These are phyloP conservation scores for Epichloe sibirici DNA, from an alignment of 2,329 filamentous ascomycete species.

Conservation along the genomic window DNA sequence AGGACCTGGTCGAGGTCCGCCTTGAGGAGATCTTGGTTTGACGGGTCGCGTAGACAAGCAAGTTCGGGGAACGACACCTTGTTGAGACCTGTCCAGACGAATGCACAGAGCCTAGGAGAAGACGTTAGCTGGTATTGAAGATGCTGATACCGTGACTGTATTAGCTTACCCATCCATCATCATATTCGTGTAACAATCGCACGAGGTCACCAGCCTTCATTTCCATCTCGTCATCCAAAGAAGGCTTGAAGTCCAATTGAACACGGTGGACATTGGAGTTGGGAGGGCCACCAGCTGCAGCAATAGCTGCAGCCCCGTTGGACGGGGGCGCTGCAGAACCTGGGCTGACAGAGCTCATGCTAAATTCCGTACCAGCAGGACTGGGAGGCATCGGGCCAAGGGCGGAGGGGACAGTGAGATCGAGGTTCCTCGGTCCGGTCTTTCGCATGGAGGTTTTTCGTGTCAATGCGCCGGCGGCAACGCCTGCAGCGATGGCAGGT, in stretches of 20 bases:
- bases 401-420: conserved; percentile 36
- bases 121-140: neutral
- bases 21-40: conserved; percentile 58
- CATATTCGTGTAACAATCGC: conserved; percentile 85
- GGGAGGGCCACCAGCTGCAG: conserved; percentile 47
- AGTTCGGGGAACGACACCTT: conserved; percentile 87
- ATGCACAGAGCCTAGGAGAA: conserved; percentile 62
- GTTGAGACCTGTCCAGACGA: conserved; percentile 75
- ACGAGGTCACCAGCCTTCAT: conserved; percentile 74
- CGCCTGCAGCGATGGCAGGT: conserved; percentile 20
- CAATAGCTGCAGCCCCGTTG: conserved; percentile 44
- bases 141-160: conserved; percentile 11
- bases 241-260: conserved; percentile 86
- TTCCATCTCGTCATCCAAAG: conserved; percentile 82
- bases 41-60: conserved; percentile 87
- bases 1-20: conserved; percentile 37
- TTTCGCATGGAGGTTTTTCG: conserved; percentile 47
- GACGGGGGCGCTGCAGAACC: conserved; percentile 26
- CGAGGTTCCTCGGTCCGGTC: conserved; percentile 36
- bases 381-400: conserved; percentile 35
- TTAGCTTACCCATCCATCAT: conserved; percentile 85
- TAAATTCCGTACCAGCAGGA: conserved; percentile 52
- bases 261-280: conserved; percentile 71
- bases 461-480: conserved; percentile 25
- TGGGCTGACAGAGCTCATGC: conserved; percentile 40